phyloP scores from a whole-genome alignment of 129 eudicot species.

The Arctium lappa region DNA sequence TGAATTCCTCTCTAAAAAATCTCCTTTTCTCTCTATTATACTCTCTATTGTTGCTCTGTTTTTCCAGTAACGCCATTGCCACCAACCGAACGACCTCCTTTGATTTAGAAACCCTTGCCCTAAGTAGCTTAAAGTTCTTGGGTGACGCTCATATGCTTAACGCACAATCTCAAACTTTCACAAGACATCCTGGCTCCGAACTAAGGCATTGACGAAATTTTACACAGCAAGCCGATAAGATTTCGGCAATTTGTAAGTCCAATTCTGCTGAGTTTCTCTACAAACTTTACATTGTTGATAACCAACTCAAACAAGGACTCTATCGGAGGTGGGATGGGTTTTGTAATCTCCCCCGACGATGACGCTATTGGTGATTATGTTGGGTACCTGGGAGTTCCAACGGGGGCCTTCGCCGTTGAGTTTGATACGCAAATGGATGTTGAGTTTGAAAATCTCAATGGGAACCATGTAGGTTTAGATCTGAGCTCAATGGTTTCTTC shows the following conservation, averaged over 20 bases:
- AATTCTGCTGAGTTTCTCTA: conserved; percentile 52
- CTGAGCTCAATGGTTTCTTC: conserved; percentile 28
- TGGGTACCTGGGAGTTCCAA: conserved; percentile 49
- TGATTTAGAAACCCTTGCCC: conserved; percentile 60
- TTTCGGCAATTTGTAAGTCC: conserved; percentile 47
- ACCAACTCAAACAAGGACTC: conserved; percentile 62
- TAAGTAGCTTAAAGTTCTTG: conserved; percentile 60
- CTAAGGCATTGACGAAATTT: conserved; percentile 63
- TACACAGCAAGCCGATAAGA: conserved; percentile 53
- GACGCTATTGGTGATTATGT: conserved; percentile 56
- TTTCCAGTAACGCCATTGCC: conserved; percentile 20
- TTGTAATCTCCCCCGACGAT: conserved; percentile 67
- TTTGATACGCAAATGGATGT: conserved; percentile 55
- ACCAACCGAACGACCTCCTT: conserved; percentile 40
- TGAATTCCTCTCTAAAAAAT: background rate
- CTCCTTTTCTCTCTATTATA: background rate
- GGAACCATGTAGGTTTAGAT: conserved; percentile 36
- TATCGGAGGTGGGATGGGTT: conserved; percentile 82
- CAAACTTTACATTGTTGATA: conserved; percentile 60
- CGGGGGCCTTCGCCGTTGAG: conserved; percentile 63
- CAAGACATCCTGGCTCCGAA: conserved; percentile 76
- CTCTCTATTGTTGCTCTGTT: conserved; percentile 11
- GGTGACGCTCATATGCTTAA: conserved; percentile 82
- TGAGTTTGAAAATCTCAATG: conserved; percentile 25
- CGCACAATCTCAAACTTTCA: conserved; percentile 53